Evolutionary conservation across 805 yeast genomes (phyloP), one percentile per base, ranked within the genome.

Genomic region (Jamesozyma piceae): DNA sequence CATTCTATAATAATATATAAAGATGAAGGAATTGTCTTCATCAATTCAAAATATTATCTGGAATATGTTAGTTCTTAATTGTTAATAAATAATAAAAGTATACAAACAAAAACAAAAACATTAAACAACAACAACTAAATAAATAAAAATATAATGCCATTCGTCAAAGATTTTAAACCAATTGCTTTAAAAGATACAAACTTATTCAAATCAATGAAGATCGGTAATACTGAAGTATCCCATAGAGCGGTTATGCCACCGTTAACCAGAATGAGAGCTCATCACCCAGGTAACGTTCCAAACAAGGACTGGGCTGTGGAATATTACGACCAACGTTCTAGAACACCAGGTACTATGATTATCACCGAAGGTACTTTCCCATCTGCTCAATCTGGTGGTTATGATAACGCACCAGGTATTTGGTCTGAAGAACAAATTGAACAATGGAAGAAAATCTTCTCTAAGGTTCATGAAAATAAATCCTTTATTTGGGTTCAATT

Each of bases 351-450:
- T 19, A 71, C 82, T 17, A 39, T 49, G 31, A 31, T 79, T 29
- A 69, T 77, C 48, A 62, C 80, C 3, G 87, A 80, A 55, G 85
- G 77, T 5, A 70, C 79, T 1, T 68, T 66, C 49, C 67, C 70
- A 17, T 59, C 75, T 10, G 51, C 58, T 1, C 58, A 53, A 41
- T 58, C 64, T 19, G 72, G 78, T 37, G 64, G 72, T 18, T 66
- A 63, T 45, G 56, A 54, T 8, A 43, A 57, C 19, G 71, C 64
- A 2, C 80, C 82, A 20, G 77, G 77, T 49, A 67, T 77, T 41
- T 68, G 65, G 59, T 65, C 60, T 20, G 68, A 69, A 5, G 57
- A 63, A 24, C 82, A 77, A 48, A 64, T 64, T 20, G 54, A 50
- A 21, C 69, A 67, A 3, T 77, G 82, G 79, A 67, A 65, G 46